Conservation (phyloP, 2,329 filamentous ascomycete genomes). For the Simplicillium sp. region DNA sequence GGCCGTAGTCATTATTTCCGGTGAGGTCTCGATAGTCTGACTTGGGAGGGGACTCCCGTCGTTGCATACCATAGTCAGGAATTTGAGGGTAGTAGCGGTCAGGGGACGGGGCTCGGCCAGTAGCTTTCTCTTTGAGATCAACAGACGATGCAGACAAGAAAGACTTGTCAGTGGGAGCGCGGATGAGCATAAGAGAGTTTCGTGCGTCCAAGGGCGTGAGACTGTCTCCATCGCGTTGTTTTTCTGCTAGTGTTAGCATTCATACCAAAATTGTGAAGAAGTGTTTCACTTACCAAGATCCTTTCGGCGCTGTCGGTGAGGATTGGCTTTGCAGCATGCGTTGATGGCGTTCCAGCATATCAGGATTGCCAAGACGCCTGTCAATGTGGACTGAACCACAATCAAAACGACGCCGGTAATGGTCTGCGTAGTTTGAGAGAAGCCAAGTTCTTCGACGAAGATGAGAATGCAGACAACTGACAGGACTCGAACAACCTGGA, state of each 20-base stretch:
- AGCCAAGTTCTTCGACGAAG: constrained; percentile 87
- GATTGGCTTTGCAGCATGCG: constrained; percentile 76
- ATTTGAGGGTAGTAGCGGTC: constrained; percentile 18
- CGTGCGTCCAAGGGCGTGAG: constrained; percentile 81
- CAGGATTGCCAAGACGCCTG: constrained; percentile 72
- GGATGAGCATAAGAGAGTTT: constrained; percentile 73
- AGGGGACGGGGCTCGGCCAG: constrained; percentile 18
- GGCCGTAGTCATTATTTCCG: no score
- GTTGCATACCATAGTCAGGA: not conserved
- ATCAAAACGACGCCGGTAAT: constrained; percentile 89
- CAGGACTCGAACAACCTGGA: constrained; percentile 79
- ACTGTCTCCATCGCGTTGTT: constrained; percentile 69
- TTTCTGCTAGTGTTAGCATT: constrained; percentile 46
- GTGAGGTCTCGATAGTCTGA: no score
- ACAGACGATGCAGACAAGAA: constrained; percentile 34
- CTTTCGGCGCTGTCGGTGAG: constrained; percentile 80
- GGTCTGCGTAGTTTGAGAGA: constrained; percentile 87
- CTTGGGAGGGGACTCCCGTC: no score
- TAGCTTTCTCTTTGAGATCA: constrained; percentile 23
- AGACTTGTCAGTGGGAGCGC: constrained; percentile 23
- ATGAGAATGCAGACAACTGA: constrained; percentile 84
- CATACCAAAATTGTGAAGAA: constrained; percentile 3
- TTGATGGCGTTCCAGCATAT: constrained; percentile 85
- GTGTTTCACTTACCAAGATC: constrained; percentile 61
- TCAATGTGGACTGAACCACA: constrained; percentile 78